These are phyloP conservation scores for Kitagawia praeruptora DNA, from an alignment of 129 eudicot genomes.

Conservation along the genomic window DNA sequence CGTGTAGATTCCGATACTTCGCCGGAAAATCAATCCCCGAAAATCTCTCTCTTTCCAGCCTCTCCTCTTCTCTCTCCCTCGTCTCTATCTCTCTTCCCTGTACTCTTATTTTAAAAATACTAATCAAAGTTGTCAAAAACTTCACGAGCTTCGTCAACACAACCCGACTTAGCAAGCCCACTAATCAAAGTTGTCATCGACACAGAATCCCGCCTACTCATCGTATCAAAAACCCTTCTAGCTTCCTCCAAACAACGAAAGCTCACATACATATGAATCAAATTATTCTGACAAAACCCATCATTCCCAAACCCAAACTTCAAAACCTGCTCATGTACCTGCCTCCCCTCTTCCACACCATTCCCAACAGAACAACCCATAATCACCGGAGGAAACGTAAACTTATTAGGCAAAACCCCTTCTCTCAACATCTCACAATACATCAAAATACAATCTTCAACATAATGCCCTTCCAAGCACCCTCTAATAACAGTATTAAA, in stretches of 20 bases:
- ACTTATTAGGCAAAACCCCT: slow-evolving; percentile 34
- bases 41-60: too few relatives aligned
- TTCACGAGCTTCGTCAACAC: slow-evolving; percentile 36
- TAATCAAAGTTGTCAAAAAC: too few relatives aligned
- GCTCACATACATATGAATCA: slow-evolving; percentile 53
- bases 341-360: slow-evolving; percentile 33
- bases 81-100: too few relatives aligned
- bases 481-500: slow-evolving; percentile 39
- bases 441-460: slow-evolving; percentile 30
- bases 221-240: slow-evolving; percentile 38
- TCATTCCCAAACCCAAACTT: slow-evolving; percentile 41
- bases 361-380: slow-evolving; percentile 35
- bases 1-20: too few relatives aligned
- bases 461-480: slow-evolving; percentile 21
- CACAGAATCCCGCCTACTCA: slow-evolving; percentile 33
- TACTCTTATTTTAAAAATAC: too few relatives aligned
- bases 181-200: slow-evolving; percentile 54
- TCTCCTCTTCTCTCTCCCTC: too few relatives aligned
- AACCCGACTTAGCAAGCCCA: slow-evolving; percentile 45
- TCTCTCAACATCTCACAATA: slow-evolving; percentile 35
- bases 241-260: slow-evolving; percentile 42
- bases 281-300: slow-evolving; percentile 36
- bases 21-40: too few relatives aligned
- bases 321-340: slow-evolving; percentile 44
- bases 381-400: slow-evolving; percentile 45